Base-by-base conservation (phyloP, 1,284 basidiomycete genomes). In the Golubevia pallescens region DNA sequence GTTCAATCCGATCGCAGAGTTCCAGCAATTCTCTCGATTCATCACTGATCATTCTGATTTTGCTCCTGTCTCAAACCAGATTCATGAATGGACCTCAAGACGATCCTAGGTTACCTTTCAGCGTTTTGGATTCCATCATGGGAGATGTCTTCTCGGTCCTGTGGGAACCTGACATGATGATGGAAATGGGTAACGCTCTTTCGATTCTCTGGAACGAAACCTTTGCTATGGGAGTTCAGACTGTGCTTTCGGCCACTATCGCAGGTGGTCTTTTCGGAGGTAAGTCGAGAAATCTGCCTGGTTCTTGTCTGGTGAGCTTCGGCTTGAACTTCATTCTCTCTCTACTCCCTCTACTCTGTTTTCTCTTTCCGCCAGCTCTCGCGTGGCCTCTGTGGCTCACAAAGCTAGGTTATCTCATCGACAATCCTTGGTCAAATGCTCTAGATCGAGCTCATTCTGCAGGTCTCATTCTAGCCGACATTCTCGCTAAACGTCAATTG, bases 151-250 rank as follows among this genome's bases (percentile, higher is more conserved):
- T 85, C 63, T 74, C 74, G 52, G 74, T 85, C 2, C 65, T 84
- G 48, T 85, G 82, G 82, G 82, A 85, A 65, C 82, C 82, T 0
- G 81, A 85, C 57, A 85, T 85, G 82, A 85, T 85, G 82, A 75
- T 76, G 53, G 82, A 85, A 58, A 85, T 85, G 82, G 82, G 82
- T 23, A 79, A 85, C 48, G 80, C 82, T 48, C 78, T 85, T 56
- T 76, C 77, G 24, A 73, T 85, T 6, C 73, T 85, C 1, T 85
- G 80, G 80, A 84, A 77, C 74, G 82, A 85, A 66, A 85, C 82
- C 58, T 68, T 85, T n/a, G 75, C 81, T 1, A 77, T 79, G 65
- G 82, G 81, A 59, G 77, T 83, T 2, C 82, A 85, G 69, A 81
- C 83, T 62, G 78, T 83, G 2, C 66, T 85, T 16, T 77, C 79